Conservation (phyloP, 1,284 basidiomycete genomes). For the Boletellus sp. region DNA sequence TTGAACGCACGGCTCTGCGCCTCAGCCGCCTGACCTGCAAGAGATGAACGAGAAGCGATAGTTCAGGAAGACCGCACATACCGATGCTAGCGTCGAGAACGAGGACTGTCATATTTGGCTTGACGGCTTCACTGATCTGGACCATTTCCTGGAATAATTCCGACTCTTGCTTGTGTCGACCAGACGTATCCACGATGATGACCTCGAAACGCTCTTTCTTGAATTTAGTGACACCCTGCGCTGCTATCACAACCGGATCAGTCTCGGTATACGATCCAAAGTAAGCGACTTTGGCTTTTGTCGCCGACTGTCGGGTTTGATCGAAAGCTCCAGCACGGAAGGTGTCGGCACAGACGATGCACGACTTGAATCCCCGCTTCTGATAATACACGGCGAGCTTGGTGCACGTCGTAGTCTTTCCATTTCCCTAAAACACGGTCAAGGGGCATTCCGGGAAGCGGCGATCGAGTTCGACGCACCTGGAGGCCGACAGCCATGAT, state of each 20-base stretch:
- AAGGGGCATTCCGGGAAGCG: slow-evolving; percentile 5
- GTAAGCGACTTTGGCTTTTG: slow-evolving; percentile 98
- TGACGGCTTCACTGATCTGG: slow-evolving; percentile 89
- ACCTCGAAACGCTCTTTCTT: slow-evolving; percentile 98
- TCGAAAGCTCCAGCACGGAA: slow-evolving; percentile 99
- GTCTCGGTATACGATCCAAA: slow-evolving; percentile 99
- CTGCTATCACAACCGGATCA: slow-evolving; percentile 93
- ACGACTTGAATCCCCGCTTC: slow-evolving; percentile 95
- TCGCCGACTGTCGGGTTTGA: slow-evolving; percentile 92
- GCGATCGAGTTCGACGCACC: slow-evolving; percentile 40
- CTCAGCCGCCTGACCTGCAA: slow-evolving; percentile 92
- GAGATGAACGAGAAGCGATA: slow-evolving; percentile 6
- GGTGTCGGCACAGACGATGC: slow-evolving; percentile 98
- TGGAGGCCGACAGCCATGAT: slow-evolving; percentile 98
- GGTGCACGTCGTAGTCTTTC: slow-evolving; percentile 98
- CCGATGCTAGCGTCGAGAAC: slow-evolving; percentile 87
- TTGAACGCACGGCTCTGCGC: slow-evolving; percentile 96
- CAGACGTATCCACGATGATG: slow-evolving; percentile 98
- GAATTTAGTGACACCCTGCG: slow-evolving; percentile 94
- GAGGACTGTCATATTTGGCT: slow-evolving; percentile 90
- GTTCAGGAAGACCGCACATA: slow-evolving; percentile 24
- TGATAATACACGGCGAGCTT: slow-evolving; percentile 98
- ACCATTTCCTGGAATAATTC: slow-evolving; percentile 99
- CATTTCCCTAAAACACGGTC: slow-evolving; percentile 72
- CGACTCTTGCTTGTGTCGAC: slow-evolving; percentile 95